Evolutionary conservation across 2,329 filamentous ascomycete genomes (phyloP).

Genomic region (Massarina eburnea): DNA sequence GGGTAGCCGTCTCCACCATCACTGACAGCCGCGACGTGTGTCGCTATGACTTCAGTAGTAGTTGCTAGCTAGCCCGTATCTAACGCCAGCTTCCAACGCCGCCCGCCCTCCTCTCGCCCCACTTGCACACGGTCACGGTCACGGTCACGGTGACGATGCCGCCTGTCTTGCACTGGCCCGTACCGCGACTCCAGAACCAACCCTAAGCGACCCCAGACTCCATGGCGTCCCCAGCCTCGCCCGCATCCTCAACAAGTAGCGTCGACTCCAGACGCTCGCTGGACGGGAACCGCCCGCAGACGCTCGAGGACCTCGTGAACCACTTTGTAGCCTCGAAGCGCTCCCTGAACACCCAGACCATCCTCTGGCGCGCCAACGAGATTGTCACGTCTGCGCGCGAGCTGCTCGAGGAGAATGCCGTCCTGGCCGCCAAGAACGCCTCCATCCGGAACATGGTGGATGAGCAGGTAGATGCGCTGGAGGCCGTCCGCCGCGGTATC

Average conservation of each 20-base stretch:
- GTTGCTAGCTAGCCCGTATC: neutral
- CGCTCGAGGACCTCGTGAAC: slow-evolving; percentile 76
- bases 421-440: slow-evolving; percentile 60
- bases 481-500: slow-evolving; percentile 48
- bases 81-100: too few relatives aligned
- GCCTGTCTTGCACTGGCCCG: neutral
- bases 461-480: slow-evolving; percentile 48
- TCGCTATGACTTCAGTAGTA: neutral
- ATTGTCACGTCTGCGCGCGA: slow-evolving; percentile 75
- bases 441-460: slow-evolving; percentile 47
- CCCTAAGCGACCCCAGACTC: neutral
- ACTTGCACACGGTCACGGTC: neutral
- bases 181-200: too few relatives aligned
- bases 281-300: slow-evolving; percentile 41
- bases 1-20: too few relatives aligned
- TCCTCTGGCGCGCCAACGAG: slow-evolving; percentile 84
- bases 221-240: slow-evolving; percentile 47
- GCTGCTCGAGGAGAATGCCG: slow-evolving; percentile 75
- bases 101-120: neutral
- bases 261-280: slow-evolving; percentile 25
- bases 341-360: slow-evolving; percentile 78
- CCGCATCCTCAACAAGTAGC: slow-evolving; percentile 43
- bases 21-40: neutral
- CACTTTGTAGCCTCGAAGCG: slow-evolving; percentile 86
- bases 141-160: neutral